Base-by-base conservation (phyloP, 768 basidiomycete genomes). In the Paxillus involutus region DNA sequence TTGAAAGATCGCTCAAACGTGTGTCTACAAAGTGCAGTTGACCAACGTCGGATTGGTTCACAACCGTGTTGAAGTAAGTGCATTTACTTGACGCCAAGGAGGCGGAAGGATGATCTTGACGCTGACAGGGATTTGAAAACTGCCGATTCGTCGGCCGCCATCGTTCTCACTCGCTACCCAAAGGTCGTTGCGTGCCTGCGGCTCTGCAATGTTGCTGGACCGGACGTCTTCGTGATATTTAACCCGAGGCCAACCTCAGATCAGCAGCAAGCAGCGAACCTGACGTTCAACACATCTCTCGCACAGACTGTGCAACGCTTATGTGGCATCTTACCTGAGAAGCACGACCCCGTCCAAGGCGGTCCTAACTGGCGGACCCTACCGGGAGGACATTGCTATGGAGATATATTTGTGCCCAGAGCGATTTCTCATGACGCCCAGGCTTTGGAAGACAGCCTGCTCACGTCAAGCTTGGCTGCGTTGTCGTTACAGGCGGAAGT, bases 141-240 rank as follows among this genome's bases (percentile, higher is more conserved):
- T 16, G 43, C 32, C 13, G 52, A 21, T 24, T 64, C 49, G 43
- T 64, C 52, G 63, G 73, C 41, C 60, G 74, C 30, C 72, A 73
- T 49, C 26, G 67, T 86, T 39, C 76, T 88, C 55, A 83, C 84
- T 4, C 81, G 82, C 14, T 79, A 80, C 41, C 85, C 85, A 1
- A 79, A 86, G 58, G 83, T 85, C 39, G 52, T 87, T 39, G 66
- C 75, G 16, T 80, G 82, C 59, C 53, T 86, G 52, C 73, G 69
- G 40, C 45, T 75, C 30, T 54, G 46, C 9, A 61, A 4, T 49
- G 10, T 11, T 2, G 9, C 58, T 8, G 35, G 46, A 3, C 52
- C 59, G 33, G 67, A 71, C 39, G 60, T 83, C 26, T 86, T 82
- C 63, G 73, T 80, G 24, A 67, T 86, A 35, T 88, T 87, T 59